These are phyloP conservation scores for Friedmanniomyces simplex DNA, from an alignment of 495 filamentous ascomycete genomes.

Conservation along the genomic window DNA sequence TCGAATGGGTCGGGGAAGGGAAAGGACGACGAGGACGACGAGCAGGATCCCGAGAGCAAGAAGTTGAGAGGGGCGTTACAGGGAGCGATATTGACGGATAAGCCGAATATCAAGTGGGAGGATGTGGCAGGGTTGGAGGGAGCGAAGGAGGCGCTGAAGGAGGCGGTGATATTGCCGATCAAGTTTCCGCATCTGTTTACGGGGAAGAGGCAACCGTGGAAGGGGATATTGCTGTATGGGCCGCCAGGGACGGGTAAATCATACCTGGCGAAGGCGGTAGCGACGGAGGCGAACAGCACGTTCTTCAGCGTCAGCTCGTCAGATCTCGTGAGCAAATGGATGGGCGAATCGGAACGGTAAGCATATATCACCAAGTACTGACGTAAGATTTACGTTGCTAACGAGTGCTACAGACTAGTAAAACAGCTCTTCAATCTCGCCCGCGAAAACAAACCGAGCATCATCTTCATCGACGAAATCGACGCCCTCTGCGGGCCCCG, in stretches of 20 bases:
- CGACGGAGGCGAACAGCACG: slow-evolving; percentile 97
- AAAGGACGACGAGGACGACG: slow-evolving; percentile 49
- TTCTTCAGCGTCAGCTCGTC: slow-evolving; percentile 97
- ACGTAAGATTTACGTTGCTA: neutral
- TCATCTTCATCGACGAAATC: slow-evolving; percentile 99
- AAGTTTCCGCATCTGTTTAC: slow-evolving; percentile 96
- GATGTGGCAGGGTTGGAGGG: slow-evolving; percentile 94
- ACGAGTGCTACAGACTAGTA: slow-evolving; percentile 55
- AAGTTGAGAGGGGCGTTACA: slow-evolving; percentile 83
- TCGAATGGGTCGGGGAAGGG: slow-evolving; percentile 55
- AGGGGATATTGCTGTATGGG: slow-evolving; percentile 92
- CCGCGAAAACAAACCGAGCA: slow-evolving; percentile 92
- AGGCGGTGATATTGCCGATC: slow-evolving; percentile 92
- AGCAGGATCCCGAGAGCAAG: slow-evolving; percentile 80
- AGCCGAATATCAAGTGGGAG: slow-evolving; percentile 93
- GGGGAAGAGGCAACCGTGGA: slow-evolving; percentile 97
- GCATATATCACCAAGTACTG: slow-evolving; percentile 14
- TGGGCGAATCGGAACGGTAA: slow-evolving; percentile 97
- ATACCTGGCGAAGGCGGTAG: slow-evolving; percentile 93
- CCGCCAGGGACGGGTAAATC: slow-evolving; percentile 95
- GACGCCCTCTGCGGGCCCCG: slow-evolving; percentile 93
- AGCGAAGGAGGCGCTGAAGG: slow-evolving; percentile 94
- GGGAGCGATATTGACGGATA: slow-evolving; percentile 86
- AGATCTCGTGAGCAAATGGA: slow-evolving; percentile 97
- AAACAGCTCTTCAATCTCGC: slow-evolving; percentile 98